These are phyloP conservation scores for Oryza nivara DNA, from an alignment of 176 grass and related monocot species.

Conservation along the genomic window DNA sequence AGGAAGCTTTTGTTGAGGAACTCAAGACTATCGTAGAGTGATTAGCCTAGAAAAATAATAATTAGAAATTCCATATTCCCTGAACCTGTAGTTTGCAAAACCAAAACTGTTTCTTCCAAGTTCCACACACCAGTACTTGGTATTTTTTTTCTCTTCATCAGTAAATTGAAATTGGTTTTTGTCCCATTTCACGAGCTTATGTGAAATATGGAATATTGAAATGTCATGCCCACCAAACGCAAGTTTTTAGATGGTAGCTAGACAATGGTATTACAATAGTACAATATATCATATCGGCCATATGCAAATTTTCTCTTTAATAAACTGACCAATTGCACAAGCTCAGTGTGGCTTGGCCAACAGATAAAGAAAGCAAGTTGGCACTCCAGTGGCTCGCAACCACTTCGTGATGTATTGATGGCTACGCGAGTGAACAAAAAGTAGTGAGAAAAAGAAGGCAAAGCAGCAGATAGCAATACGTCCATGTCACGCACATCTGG, in stretches of 20 bases:
- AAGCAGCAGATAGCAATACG: not conserved
- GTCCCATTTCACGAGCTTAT: not conserved
- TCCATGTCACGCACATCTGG: not conserved
- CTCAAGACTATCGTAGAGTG: not conserved
- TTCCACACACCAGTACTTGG: not conserved
- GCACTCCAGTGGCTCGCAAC: slow-evolving; percentile 6
- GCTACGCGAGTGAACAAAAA: slow-evolving; percentile 5
- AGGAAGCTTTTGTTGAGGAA: slow-evolving; percentile 30
- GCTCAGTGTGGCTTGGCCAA: not conserved
- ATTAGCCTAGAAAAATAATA: slow-evolving; percentile 9
- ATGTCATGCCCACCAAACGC: not conserved
- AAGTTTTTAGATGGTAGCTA: not conserved
- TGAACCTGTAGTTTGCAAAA: not conserved
- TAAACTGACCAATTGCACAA: not conserved
- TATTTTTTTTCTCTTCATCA: not conserved
- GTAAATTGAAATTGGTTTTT: not conserved
- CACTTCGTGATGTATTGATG: slow-evolving; percentile 15
- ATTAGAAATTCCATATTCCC: slow-evolving; percentile 16
- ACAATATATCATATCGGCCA: not conserved
- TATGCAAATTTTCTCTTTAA: not conserved
- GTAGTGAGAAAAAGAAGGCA: not conserved
- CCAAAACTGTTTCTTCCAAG: not conserved
- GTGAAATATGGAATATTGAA: not conserved
- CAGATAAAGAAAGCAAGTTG: slow-evolving; percentile 25
- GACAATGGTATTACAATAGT: not conserved